Evolutionary conservation across 2,329 filamentous ascomycete species (phyloP).

Genomic region (Cladorrhinum sp.): DNA sequence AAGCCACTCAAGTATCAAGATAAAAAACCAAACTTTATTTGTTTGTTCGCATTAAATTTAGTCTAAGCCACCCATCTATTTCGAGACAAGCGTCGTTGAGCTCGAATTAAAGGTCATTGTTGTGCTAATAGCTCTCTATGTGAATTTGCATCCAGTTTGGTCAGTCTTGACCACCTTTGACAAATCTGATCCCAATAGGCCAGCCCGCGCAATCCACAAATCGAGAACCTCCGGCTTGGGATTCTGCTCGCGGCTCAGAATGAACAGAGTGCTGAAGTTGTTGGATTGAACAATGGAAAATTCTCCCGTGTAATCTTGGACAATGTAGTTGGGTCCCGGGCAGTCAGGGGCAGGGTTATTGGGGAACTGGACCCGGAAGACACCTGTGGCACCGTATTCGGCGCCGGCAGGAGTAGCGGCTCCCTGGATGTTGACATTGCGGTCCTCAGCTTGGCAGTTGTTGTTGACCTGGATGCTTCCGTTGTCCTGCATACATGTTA

Average conservation of each 20-base stretch:
- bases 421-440: slow-evolving; percentile 32
- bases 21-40: no score
- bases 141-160: slow-evolving; percentile 1
- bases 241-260: slow-evolving; percentile 33
- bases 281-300: slow-evolving; percentile 34
- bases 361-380: slow-evolving; percentile 34
- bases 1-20: no score
- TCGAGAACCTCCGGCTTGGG: slow-evolving; percentile 29
- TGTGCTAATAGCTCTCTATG: not conserved
- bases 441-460: slow-evolving; percentile 30
- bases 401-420: slow-evolving; percentile 30
- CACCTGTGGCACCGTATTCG: slow-evolving; percentile 31
- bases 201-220: slow-evolving; percentile 13
- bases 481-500: slow-evolving; percentile 26
- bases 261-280: slow-evolving; percentile 34
- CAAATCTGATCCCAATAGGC: slow-evolving; percentile 1
- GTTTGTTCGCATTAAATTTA: no score
- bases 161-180: slow-evolving; percentile 10
- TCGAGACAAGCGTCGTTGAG: no score
- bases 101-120: no score
- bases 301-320: slow-evolving; percentile 33
- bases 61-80: no score
- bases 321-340: slow-evolving; percentile 35
- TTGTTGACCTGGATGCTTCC: slow-evolving; percentile 35
- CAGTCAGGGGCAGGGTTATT: slow-evolving; percentile 30